Percentiles rank a stretch among this genome's conserved stretches.
Conservation (phyloP, 306 rosid species). For the Bauhinia variegata region DNA sequence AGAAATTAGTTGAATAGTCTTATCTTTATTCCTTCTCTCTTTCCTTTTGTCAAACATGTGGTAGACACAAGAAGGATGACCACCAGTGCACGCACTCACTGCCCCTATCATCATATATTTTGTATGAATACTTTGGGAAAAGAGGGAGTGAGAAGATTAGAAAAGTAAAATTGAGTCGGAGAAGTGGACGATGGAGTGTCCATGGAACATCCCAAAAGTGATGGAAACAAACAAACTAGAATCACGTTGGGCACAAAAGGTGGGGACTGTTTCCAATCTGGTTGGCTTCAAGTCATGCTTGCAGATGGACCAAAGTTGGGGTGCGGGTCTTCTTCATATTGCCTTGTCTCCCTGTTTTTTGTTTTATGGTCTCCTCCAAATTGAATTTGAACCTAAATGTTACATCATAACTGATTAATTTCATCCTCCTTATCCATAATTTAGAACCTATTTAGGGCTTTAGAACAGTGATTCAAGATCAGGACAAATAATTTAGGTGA, state of each 20-base stretch:
- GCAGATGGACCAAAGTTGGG: slow-evolving; percentile 54
- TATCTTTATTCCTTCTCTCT: not conserved
- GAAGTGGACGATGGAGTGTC: too few species aligned
- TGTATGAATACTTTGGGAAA: slow-evolving; percentile 5
- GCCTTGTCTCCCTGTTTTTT: slow-evolving; percentile 9
- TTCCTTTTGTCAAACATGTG: slow-evolving; percentile 33
- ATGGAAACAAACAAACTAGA: slow-evolving; percentile 55
- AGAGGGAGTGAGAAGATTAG: not conserved
- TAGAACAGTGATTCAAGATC: not conserved
- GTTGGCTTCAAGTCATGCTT: slow-evolving; percentile 62
- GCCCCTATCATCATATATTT: too few species aligned
- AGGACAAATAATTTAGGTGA: slow-evolving; percentile 5
- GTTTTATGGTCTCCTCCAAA: slow-evolving; percentile 36
- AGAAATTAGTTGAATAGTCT: slow-evolving; percentile 2
- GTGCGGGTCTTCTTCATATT: slow-evolving; percentile 36
- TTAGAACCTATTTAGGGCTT: not conserved
- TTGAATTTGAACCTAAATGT: slow-evolving; percentile 27
- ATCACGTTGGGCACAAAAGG: slow-evolving; percentile 53
- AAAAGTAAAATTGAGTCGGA: slow-evolving; percentile 25
- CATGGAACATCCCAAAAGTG: slow-evolving; percentile 45
- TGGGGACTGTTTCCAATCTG: slow-evolving; percentile 60
- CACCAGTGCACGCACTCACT: not conserved
- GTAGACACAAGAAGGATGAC: slow-evolving; percentile 17
- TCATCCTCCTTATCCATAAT: not conserved
- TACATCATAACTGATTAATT: too few species aligned